These are phyloP conservation scores for Schizopora paradoxa DNA, from an alignment of 1,284 basidiomycete species.

Conservation along the genomic window DNA sequence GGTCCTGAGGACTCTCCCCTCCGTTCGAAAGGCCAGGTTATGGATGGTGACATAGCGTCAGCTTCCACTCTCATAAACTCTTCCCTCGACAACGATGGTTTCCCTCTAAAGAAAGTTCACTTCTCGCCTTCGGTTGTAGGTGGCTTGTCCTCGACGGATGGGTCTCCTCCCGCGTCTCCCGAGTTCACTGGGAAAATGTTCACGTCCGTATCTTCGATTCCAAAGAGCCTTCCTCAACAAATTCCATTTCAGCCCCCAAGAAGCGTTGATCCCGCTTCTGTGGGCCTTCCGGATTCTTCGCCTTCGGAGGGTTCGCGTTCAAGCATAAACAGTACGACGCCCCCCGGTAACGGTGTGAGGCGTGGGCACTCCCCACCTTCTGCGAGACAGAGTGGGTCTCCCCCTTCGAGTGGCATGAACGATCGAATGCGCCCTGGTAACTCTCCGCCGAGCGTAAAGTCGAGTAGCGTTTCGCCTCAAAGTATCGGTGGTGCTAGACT, in stretches of 20 bases:
- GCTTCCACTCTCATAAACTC: neutral
- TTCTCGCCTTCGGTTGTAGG: conserved; percentile 42
- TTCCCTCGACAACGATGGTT: conserved; percentile 13
- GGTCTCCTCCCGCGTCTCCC: conserved; percentile 28
- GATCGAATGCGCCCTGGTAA: no score
- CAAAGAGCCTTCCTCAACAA: conserved; percentile 8
- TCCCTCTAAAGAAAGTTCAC: conserved; percentile 36
- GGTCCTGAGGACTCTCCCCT: conserved; percentile 1
- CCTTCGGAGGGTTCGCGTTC: conserved; percentile 16
- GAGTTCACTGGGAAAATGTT: conserved; percentile 24
- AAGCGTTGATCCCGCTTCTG: conserved; percentile 8
- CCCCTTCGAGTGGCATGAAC: no score
- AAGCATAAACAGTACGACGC: conserved; percentile 8
- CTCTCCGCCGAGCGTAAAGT: conserved; percentile 10
- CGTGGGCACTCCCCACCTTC: conserved; percentile 1
- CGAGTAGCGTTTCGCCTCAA: conserved; percentile 18
- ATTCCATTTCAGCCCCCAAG: conserved; percentile 2
- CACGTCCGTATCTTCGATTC: conserved; percentile 9
- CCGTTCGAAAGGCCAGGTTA: neutral
- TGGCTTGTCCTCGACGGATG: conserved; percentile 25
- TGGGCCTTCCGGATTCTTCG: conserved; percentile 18
- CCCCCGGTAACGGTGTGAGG: neutral
- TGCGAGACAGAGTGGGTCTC: no score
- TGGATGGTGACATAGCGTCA: neutral
- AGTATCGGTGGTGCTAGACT: conserved; percentile 14